Evolutionary conservation across 768 basidiomycete genomes (phyloP).

Genomic region (Tulasnella sp.): DNA sequence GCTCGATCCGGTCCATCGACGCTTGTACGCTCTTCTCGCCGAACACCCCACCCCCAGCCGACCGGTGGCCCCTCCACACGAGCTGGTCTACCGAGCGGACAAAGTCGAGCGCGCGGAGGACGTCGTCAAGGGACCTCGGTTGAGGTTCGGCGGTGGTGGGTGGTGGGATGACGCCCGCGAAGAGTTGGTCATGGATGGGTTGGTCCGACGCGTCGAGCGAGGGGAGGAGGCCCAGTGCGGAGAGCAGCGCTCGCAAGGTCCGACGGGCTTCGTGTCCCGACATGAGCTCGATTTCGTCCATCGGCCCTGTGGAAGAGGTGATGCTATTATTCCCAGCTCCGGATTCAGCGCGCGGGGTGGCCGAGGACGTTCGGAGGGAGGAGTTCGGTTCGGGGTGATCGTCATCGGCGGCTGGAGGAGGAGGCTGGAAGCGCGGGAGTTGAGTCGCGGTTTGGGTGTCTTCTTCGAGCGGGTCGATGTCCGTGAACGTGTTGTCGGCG

Average conservation of each 20-base stretch:
- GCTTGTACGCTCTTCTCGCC: neutral
- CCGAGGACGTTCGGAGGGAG: too few species aligned
- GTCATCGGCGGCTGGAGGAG: neutral
- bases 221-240: neutral
- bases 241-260: neutral
- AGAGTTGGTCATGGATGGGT: neutral
- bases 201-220: neutral
- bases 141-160: neutral
- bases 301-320: conserved; percentile 1
- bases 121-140: neutral
- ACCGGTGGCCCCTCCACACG: neutral
- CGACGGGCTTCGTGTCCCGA: neutral
- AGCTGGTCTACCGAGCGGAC: neutral
- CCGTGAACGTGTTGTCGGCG: neutral
- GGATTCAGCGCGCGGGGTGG: neutral
- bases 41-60: neutral
- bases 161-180: neutral
- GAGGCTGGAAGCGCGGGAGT: neutral
- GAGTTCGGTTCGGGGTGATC: neutral
- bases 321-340: neutral
- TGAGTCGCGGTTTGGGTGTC: neutral
- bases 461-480: neutral
- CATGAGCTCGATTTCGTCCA: conserved; percentile 12
- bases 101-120: conserved; percentile 8
- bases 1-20: neutral